These are phyloP conservation scores for Misopates orontium DNA, from an alignment of 257 asterid genomes.

Conservation along the genomic window DNA sequence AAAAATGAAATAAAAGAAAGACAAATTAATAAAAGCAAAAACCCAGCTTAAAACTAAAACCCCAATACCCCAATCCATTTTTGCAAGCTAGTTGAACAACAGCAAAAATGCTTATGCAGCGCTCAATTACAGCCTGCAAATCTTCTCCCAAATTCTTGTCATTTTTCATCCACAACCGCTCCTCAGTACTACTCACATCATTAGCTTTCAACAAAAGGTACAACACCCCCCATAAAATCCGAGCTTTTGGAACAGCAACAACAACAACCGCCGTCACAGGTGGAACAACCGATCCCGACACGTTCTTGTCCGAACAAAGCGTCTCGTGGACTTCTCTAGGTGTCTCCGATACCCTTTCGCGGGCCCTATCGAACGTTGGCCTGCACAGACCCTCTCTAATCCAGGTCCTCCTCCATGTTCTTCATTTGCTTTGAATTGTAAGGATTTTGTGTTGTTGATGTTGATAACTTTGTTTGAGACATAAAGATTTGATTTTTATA, in stretches of 20 bases:
- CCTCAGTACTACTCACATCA: slow-evolving; percentile 24
- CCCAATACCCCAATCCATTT: background rate
- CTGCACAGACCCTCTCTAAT: slow-evolving; percentile 80
- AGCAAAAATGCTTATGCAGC: slow-evolving; percentile 45
- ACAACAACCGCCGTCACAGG: slow-evolving; percentile 41
- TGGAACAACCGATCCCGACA: slow-evolving; percentile 41
- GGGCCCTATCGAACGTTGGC: slow-evolving; percentile 60
- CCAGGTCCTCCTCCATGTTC: slow-evolving; percentile 51
- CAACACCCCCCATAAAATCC: slow-evolving; percentile 36
- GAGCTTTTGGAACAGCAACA: slow-evolving; percentile 49
- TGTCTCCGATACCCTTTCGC: slow-evolving; percentile 61
- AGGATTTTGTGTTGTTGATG: too few species aligned
- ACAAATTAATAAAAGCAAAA: background rate
- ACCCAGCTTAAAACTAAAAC: background rate
- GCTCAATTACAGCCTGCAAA: slow-evolving; percentile 50
- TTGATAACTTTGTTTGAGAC: background rate
- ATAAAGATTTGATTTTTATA: background rate
- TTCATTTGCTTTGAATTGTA: background rate
- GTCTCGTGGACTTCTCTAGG: slow-evolving; percentile 88
- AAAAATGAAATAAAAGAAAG: too few species aligned
- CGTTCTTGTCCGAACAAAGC: slow-evolving; percentile 75
- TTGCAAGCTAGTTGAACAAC: background rate
- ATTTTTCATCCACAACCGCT: slow-evolving; percentile 24
- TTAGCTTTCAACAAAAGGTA: slow-evolving; percentile 24
- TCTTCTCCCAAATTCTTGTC: slow-evolving; percentile 30